Conservation (phyloP, 2,329 filamentous ascomycete species). For the Aureobasidium vineae region DNA sequence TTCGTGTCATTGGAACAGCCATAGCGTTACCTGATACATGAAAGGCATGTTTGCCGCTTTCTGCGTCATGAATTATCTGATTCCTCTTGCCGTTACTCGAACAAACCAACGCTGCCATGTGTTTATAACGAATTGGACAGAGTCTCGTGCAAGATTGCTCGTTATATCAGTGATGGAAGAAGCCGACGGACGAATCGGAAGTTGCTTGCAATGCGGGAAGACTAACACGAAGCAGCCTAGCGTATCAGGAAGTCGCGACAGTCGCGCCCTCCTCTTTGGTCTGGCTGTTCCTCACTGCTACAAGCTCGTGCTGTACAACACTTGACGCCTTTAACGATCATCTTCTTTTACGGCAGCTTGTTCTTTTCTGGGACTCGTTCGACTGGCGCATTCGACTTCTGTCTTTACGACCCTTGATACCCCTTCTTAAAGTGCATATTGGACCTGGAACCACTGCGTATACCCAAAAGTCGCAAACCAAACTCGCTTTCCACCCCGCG, state of each 20-base stretch:
- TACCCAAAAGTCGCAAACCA: constrained; percentile 14
- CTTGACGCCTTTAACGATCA: constrained; percentile 24
- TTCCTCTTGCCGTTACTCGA: no score
- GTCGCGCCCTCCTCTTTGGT: constrained; percentile 15
- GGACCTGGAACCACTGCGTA: neutral
- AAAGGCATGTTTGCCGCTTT: no score
- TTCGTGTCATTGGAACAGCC: no score
- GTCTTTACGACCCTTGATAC: constrained; percentile 6
- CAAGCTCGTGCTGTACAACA: constrained; percentile 2
- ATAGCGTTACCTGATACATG: no score
- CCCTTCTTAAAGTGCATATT: neutral
- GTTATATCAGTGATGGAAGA: neutral
- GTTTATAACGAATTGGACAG: no score
- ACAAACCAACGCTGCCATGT: no score
- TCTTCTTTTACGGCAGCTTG: constrained; percentile 17
- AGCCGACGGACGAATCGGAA: constrained; percentile 1
- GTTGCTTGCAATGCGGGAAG: neutral
- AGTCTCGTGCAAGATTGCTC: neutral
- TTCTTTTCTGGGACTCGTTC: constrained; percentile 4
- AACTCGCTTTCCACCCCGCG: constrained; percentile 24
- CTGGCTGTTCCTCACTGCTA: constrained; percentile 8
- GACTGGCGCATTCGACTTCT: constrained; percentile 9
- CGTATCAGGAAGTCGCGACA: constrained; percentile 6
- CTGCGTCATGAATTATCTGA: no score
- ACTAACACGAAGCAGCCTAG: neutral